A percentile compares a stretch with the other conserved stretches of the same genome.
phyloP scores from a whole-genome alignment of 2,329 filamentous ascomycete genomes.

The Alternaria incomplexa region DNA sequence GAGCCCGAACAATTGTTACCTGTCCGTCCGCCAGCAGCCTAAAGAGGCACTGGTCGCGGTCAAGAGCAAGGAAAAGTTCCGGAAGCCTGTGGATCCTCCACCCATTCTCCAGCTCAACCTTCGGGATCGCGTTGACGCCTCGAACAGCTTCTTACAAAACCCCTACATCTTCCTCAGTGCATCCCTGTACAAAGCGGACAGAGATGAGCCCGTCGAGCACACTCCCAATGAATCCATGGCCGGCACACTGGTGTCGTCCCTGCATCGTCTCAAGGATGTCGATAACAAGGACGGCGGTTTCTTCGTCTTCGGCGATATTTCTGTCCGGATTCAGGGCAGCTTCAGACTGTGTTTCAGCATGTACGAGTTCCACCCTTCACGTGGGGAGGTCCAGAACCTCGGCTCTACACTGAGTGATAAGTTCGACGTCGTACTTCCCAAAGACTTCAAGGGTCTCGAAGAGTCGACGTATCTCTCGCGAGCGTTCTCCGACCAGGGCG shows the following conservation, averaged over 20 bases:
- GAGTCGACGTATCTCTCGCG: conserved; percentile 83
- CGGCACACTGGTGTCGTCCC: conserved; percentile 78
- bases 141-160: conserved; percentile 69
- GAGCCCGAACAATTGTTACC: not conserved
- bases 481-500: conserved; percentile 85
- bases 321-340: conserved; percentile 74
- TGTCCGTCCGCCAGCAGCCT: conserved; percentile 67
- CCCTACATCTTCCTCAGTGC: conserved; percentile 69
- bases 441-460: conserved; percentile 78
- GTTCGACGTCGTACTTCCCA: conserved; percentile 69
- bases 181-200: conserved; percentile 58
- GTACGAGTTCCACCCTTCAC: conserved; percentile 57
- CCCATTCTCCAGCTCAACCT: conserved; percentile 78
- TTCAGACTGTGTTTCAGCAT: conserved; percentile 79
- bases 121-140: conserved; percentile 55
- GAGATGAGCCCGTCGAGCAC: conserved; percentile 55
- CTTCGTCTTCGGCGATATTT: conserved; percentile 91
- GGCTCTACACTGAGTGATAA: conserved; percentile 64
- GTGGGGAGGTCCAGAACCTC: conserved; percentile 56
- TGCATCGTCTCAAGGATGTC: conserved; percentile 80
- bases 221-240: conserved; percentile 58
- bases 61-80: conserved; percentile 78
- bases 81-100: conserved; percentile 87
- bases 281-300: conserved; percentile 80
- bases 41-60: conserved; percentile 68